Conservation (phyloP, 805 yeast species). For the Sugiyamaella boreocaroliniensis region DNA sequence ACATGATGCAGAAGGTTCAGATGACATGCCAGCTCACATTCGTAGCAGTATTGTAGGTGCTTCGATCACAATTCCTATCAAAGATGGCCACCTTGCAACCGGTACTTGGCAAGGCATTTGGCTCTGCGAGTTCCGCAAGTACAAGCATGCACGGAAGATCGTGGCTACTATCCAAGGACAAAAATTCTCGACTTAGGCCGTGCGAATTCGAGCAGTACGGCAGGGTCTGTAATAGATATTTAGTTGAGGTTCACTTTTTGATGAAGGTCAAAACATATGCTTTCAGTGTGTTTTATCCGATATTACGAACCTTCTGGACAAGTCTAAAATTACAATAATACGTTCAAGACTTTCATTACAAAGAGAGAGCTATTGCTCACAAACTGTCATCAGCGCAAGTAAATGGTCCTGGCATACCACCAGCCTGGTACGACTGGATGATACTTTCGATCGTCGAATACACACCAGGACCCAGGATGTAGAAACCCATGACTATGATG, state of each 20-base stretch:
- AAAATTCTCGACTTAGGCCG: constrained; percentile 2
- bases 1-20: constrained; percentile 69
- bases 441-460: constrained; percentile 52
- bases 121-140: constrained; percentile 63
- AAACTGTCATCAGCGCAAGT: constrained; percentile 43
- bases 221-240: no score
- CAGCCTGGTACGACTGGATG: constrained; percentile 42
- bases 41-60: constrained; percentile 57
- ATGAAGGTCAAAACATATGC: no score
- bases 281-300: no score
- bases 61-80: constrained; percentile 58
- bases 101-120: constrained; percentile 89
- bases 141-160: constrained; percentile 55
- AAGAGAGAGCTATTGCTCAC: constrained; percentile 39
- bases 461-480: constrained; percentile 53
- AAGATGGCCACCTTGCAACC: constrained; percentile 56
- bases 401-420: constrained; percentile 47
- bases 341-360: no score
- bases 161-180: constrained; percentile 71
- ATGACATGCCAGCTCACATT: constrained; percentile 81
- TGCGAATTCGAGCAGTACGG: no score
- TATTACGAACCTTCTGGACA: no score
- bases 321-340: no score
- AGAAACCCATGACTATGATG: constrained; percentile 44
- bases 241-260: no score